phyloP scores from a whole-genome alignment of 441 rosid genomes.

The Biscutella laevigata region DNA sequence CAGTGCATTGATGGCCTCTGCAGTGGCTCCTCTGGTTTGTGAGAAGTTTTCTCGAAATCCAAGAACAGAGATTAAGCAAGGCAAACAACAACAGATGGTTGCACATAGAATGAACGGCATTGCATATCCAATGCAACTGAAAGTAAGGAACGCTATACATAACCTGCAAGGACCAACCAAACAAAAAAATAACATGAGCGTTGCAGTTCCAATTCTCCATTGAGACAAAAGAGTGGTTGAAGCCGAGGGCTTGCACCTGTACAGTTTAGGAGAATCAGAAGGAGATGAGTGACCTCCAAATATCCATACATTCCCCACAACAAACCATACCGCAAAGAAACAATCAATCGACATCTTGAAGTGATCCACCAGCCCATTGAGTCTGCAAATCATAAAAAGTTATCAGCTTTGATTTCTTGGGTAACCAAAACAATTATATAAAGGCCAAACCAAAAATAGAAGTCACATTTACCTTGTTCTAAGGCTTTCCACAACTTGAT shows the following conservation, averaged over 20 bases:
- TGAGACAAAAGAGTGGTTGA: neutral
- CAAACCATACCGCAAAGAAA: constrained; percentile 78
- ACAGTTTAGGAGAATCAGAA: constrained; percentile 65
- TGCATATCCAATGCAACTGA: constrained; percentile 71
- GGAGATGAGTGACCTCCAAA: constrained; percentile 62
- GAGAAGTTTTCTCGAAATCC: constrained; percentile 62
- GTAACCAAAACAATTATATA: neutral
- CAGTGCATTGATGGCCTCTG: constrained; percentile 51
- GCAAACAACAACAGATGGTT: constrained; percentile 73
- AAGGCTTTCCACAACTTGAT: constrained; percentile 34
- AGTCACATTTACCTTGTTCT: constrained; percentile 37
- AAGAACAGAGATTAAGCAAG: constrained; percentile 66
- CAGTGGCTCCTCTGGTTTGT: constrained; percentile 58
- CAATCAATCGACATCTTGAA: constrained; percentile 69
- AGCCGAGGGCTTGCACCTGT: constrained; percentile 33
- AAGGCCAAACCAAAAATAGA: neutral
- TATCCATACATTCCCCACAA: constrained; percentile 73
- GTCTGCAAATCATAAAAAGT: constrained; percentile 32
- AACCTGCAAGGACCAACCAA: constrained; percentile 37
- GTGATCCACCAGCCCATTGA: constrained; percentile 62
- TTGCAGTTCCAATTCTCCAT: neutral
- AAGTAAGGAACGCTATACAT: constrained; percentile 71
- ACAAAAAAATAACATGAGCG: neutral
- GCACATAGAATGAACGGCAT: constrained; percentile 77
- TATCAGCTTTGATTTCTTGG: constrained; percentile 5